phyloP scores from a whole-genome alignment of 108 stramenopile genomes.

The Parmales sp. region DNA sequence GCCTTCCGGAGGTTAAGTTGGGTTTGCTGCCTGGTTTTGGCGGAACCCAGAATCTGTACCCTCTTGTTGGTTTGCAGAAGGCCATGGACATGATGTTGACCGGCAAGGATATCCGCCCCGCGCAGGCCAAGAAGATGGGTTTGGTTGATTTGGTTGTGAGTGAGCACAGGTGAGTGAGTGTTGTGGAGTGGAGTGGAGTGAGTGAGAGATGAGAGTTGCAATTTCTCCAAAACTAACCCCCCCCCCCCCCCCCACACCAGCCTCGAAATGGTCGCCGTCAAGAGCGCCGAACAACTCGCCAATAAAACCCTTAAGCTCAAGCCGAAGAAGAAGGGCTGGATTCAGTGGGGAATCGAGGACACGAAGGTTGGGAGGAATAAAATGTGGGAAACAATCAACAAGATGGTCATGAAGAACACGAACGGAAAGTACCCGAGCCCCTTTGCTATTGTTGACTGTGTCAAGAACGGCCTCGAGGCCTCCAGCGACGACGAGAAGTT shows the following conservation, averaged over 20 bases:
- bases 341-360: conserved; percentile 80
- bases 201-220: no score
- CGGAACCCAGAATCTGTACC: conserved; percentile 89
- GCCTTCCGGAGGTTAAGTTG: conserved; percentile 95
- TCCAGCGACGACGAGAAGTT: conserved; percentile 42
- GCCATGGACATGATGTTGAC: conserved; percentile 96
- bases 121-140: conserved; percentile 96
- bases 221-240: no score
- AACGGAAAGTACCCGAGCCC: conserved; percentile 93
- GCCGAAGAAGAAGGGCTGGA: conserved; percentile 62
- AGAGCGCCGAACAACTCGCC: conserved; percentile 69
- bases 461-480: conserved; percentile 50
- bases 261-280: conserved; percentile 72
- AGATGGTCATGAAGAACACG: conserved; percentile 88
- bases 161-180: no score
- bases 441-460: conserved; percentile 84
- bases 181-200: no score
- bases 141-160: conserved; percentile 90
- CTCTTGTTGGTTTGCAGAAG: conserved; percentile 76
- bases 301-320: conserved; percentile 66
- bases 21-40: conserved; percentile 96
- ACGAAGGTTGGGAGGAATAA: conserved; percentile 69
- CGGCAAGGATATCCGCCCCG: conserved; percentile 86
- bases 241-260: no score
- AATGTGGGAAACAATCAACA: conserved; percentile 83